These are phyloP conservation scores for Xylariaceae sp. DNA, from an alignment of 2,329 filamentous ascomycete genomes.

Conservation along the genomic window DNA sequence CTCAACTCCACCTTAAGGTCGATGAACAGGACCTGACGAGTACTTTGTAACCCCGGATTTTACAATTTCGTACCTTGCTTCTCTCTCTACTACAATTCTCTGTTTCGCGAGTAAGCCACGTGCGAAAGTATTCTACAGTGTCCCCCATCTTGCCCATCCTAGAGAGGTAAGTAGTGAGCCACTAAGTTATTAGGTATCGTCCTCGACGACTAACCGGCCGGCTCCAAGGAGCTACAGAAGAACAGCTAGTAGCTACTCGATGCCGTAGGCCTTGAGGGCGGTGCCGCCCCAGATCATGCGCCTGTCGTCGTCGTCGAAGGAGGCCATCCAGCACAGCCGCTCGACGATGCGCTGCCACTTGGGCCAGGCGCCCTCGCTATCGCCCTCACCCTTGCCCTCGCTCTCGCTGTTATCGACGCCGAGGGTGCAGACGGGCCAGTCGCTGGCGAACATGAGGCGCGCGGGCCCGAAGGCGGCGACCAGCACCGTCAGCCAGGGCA, in stretches of 20 bases:
- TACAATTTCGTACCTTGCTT: no score
- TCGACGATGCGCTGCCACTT: slow-evolving; percentile 70
- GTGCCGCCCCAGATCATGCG: slow-evolving; percentile 65
- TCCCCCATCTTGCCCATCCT: no score
- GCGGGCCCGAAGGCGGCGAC: slow-evolving; percentile 63
- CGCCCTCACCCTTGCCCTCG: background rate
- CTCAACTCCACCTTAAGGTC: no score
- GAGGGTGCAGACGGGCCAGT: slow-evolving; percentile 88
- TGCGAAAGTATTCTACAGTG: no score
- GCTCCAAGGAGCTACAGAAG: no score
- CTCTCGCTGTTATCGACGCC: slow-evolving; percentile 27
- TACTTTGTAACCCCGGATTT: no score
- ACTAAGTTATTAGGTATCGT: no score
- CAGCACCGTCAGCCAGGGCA: slow-evolving; percentile 65
- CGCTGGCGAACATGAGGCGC: slow-evolving; percentile 82
- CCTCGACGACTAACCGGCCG: no score
- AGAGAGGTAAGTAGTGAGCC: no score
- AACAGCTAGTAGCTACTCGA: slow-evolving; percentile 27
- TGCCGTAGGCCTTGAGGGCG: slow-evolving; percentile 62
- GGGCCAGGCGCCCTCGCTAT: slow-evolving; percentile 54
- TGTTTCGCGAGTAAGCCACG: no score
- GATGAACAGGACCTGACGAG: no score
- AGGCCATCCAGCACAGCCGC: slow-evolving; percentile 55
- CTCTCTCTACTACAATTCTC: no score
- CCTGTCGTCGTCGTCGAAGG: slow-evolving; percentile 52